phyloP scores from a whole-genome alignment of 495 filamentous ascomycete genomes.

The Penicillium angulare region DNA sequence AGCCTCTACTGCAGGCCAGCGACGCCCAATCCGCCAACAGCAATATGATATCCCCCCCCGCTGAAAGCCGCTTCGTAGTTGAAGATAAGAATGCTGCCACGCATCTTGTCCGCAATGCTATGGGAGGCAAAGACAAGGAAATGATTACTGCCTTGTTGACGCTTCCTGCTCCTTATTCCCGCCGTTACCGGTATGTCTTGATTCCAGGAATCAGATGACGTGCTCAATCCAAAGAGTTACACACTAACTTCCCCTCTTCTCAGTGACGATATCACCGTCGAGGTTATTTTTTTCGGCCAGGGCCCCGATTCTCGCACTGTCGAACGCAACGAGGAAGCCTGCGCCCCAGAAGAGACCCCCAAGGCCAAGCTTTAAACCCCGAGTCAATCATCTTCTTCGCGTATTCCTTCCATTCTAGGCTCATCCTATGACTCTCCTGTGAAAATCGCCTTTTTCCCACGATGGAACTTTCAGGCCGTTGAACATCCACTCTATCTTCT shows the following conservation, averaged over 20 bases:
- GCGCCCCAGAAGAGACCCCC: conserved; percentile 52
- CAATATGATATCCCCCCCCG: conserved; percentile 75
- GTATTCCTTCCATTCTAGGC: background rate
- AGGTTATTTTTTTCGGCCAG: conserved; percentile 97
- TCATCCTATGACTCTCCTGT: background rate
- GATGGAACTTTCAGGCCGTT: too few species aligned
- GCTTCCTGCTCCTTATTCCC: conserved; percentile 83
- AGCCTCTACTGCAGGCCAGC: conserved; percentile 53
- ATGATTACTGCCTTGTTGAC: conserved; percentile 94
- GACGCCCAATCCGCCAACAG: conserved; percentile 75
- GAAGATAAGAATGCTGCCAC: conserved; percentile 97
- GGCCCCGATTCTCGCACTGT: conserved; percentile 71
- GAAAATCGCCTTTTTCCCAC: background rate
- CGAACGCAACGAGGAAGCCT: conserved; percentile 81
- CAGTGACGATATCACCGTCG: conserved; percentile 93
- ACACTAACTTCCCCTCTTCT: background rate
- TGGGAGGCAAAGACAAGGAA: conserved; percentile 90
- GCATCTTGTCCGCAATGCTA: conserved; percentile 91
- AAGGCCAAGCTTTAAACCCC: conserved; percentile 10
- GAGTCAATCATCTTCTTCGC: background rate
- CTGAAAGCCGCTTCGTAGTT: conserved; percentile 79
- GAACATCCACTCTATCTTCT: too few species aligned
- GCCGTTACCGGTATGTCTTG: conserved; percentile 73
- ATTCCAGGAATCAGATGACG: too few species aligned
- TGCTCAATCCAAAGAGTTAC: background rate